Percentiles rank a stretch among this genome's conserved stretches.
Conservation (phyloP, 257 asterid genomes). For the Petunia axillaris region DNA sequence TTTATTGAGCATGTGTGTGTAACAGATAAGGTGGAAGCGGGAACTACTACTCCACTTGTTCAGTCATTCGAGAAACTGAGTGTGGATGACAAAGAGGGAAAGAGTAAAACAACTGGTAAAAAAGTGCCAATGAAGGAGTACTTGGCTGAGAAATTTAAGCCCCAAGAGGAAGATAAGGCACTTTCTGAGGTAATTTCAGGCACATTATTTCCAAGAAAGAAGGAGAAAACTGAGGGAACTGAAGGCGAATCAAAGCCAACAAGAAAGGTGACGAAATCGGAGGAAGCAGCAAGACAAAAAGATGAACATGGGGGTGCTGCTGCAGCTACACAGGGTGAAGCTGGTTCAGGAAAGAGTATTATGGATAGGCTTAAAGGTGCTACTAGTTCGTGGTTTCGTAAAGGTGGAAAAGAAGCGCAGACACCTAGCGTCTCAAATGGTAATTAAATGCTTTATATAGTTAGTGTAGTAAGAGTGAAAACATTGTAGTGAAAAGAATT, state of each 20-base stretch:
- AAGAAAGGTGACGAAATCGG: conserved; percentile 49
- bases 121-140: conserved; percentile 61
- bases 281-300: conserved; percentile 43
- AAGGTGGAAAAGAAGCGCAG: conserved; percentile 21
- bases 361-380: conserved; percentile 58
- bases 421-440: neutral
- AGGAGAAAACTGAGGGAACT: conserved; percentile 30
- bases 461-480: too few relatives aligned
- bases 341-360: conserved; percentile 50
- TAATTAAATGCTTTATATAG: neutral
- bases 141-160: conserved; percentile 55
- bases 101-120: conserved; percentile 35
- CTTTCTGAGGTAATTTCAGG: conserved; percentile 60
- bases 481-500: too few relatives aligned
- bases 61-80: conserved; percentile 42
- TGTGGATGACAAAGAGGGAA: conserved; percentile 28
- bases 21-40: conserved; percentile 56
- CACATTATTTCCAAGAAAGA: conserved; percentile 38
- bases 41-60: conserved; percentile 45
- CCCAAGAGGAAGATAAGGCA: conserved; percentile 78
- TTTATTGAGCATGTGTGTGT: neutral
- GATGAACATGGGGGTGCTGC: conserved; percentile 16
- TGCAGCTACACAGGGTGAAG: conserved; percentile 33
- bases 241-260: conserved; percentile 19
- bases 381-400: conserved; percentile 57